These are phyloP conservation scores for Colletotrichum navitas DNA, from an alignment of 2,329 filamentous ascomycete species.

Conservation along the genomic window DNA sequence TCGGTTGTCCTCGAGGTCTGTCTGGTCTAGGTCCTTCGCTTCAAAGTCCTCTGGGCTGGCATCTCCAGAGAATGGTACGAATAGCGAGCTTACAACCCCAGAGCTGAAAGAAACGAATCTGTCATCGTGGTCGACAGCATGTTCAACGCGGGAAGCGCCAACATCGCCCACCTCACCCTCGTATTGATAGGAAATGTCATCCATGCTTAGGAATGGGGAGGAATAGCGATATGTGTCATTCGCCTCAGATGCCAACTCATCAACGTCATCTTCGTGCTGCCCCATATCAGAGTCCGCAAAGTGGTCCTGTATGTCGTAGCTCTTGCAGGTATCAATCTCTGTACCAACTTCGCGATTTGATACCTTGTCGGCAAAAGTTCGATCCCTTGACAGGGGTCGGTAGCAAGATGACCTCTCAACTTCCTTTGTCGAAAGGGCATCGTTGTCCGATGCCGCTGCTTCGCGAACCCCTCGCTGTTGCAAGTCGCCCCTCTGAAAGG, in stretches of 20 bases:
- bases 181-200: not conserved
- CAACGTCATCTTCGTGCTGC: not conserved
- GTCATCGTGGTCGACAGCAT: not conserved
- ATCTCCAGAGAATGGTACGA: not conserved
- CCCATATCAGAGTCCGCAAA: not conserved
- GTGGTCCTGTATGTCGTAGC: not conserved
- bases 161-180: not conserved
- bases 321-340: not conserved
- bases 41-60: not conserved
- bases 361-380: not conserved
- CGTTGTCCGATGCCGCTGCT: slow-evolving; percentile 24
- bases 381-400: not conserved
- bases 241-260: not conserved
- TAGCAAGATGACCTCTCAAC: not conserved
- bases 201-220: not conserved
- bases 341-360: not conserved
- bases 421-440: not conserved
- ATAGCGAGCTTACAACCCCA: not conserved
- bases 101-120: not conserved
- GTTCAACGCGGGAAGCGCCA: not conserved
- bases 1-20: not conserved
- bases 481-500: slow-evolving; percentile 50
- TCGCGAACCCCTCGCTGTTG: slow-evolving; percentile 50
- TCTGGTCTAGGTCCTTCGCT: not conserved
- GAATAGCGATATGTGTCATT: not conserved